Evolutionary conservation across 176 grass and related monocot species (phyloP).

Genomic region (Areca catechu): DNA sequence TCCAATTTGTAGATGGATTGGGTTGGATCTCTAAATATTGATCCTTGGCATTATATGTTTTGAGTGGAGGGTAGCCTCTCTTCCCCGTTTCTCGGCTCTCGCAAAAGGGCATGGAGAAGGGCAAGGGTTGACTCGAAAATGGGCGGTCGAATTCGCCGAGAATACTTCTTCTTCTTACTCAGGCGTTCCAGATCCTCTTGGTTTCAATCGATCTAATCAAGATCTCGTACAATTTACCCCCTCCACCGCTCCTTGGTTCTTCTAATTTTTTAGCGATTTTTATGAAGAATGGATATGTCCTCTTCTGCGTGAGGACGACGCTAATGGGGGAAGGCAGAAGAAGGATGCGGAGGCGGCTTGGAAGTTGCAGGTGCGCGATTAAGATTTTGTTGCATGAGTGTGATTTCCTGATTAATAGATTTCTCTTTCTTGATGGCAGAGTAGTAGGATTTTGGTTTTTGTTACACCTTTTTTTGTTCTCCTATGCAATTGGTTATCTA

Average conservation of each 20-base stretch:
- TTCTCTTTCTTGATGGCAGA: no score
- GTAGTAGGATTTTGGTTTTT: not conserved
- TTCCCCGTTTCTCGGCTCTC: not conserved
- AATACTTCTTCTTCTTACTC: conserved; percentile 36
- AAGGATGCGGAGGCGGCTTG: conserved; percentile 77
- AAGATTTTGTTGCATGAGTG: not conserved
- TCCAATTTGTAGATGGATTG: no score
- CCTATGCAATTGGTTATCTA: not conserved
- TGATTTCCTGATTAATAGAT: not conserved
- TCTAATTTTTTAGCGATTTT: not conserved
- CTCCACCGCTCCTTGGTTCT: not conserved
- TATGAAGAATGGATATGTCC: not conserved
- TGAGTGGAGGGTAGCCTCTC: not conserved
- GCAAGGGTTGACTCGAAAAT: conserved; percentile 75
- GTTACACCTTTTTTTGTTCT: not conserved
- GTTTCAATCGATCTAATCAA: conserved; percentile 63
- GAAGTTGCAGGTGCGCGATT: conserved; percentile 56
- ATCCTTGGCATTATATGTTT: no score
- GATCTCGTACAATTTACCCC: conserved; percentile 32
- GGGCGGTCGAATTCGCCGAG: conserved; percentile 75
- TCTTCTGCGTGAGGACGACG: conserved; percentile 45
- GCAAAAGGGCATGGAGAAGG: conserved; percentile 62
- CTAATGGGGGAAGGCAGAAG: conserved; percentile 63
- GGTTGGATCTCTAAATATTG: no score
- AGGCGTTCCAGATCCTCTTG: conserved; percentile 54